These are phyloP conservation scores for Chenopodium berlandieri DNA, from an alignment of 148 eudicot species.

Conservation along the genomic window DNA sequence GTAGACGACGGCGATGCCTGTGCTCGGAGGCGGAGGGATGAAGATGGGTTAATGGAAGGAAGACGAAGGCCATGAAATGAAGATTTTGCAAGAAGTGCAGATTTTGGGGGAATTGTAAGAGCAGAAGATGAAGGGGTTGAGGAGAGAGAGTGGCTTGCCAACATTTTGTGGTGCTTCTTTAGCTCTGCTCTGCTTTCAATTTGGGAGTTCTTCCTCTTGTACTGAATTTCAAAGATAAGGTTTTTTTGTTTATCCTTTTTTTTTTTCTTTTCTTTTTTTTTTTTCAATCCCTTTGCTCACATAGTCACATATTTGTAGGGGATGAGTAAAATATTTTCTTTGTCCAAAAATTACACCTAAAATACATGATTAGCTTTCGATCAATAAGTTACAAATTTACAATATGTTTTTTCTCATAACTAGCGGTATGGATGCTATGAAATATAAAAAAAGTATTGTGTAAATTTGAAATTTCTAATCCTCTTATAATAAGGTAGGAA, in stretches of 20 bases:
- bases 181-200: not conserved
- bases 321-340: no score
- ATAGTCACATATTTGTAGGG: no score
- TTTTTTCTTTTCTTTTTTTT: no score
- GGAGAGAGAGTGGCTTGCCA: conserved; percentile 43
- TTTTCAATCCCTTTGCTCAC: no score
- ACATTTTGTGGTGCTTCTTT: conserved; percentile 19
- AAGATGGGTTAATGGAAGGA: conserved; percentile 3
- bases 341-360: no score
- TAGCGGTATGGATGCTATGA: no score
- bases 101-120: conserved; percentile 37
- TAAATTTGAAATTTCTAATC: no score
- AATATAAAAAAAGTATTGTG: no score
- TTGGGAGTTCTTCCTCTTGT: not conserved
- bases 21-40: conserved; percentile 18
- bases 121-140: conserved; percentile 30
- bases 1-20: conserved; percentile 19
- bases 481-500: no score
- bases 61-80: conserved; percentile 66
- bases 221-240: not conserved
- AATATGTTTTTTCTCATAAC: no score
- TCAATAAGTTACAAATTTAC: no score
- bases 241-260: not conserved
- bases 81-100: conserved; percentile 34
- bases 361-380: no score